These are phyloP conservation scores for Penicillium odoratum DNA, from an alignment of 495 filamentous ascomycete genomes.

Conservation along the genomic window DNA sequence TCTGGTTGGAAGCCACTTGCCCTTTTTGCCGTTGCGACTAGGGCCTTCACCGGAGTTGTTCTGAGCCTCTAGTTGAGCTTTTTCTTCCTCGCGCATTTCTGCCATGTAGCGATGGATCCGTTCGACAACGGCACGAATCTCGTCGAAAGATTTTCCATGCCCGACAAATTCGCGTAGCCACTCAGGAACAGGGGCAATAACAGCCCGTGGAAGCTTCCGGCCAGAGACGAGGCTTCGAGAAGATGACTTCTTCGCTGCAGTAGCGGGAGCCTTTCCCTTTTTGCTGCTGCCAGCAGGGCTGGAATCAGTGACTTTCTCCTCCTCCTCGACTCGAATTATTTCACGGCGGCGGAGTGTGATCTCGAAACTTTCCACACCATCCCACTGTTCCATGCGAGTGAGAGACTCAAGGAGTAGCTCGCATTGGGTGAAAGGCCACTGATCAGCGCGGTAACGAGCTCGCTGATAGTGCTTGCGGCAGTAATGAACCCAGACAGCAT, in stretches of 20 bases:
- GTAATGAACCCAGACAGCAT: conserved; percentile 64
- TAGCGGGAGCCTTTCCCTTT: not conserved
- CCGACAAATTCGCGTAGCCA: conserved; percentile 36
- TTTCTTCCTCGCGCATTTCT: conserved; percentile 6
- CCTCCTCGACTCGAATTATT: conserved; percentile 19
- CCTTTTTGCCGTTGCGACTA: not conserved
- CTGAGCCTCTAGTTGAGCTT: conserved; percentile 1
- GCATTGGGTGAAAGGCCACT: conserved; percentile 60
- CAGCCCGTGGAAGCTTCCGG: conserved; percentile 21
- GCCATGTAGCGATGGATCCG: conserved; percentile 22
- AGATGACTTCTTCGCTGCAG: not conserved
- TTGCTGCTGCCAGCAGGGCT: not conserved
- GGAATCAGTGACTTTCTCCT: conserved; percentile 8
- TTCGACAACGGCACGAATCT: conserved; percentile 31
- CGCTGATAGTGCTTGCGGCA: conserved; percentile 90
- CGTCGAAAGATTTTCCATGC: conserved; percentile 27
- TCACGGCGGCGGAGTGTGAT: conserved; percentile 31
- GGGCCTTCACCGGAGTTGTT: not conserved
- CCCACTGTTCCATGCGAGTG: conserved; percentile 59
- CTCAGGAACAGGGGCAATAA: conserved; percentile 29
- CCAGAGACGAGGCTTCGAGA: not conserved
- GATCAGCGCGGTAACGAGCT: conserved; percentile 60
- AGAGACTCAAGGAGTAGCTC: conserved; percentile 60
- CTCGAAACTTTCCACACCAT: conserved; percentile 38
- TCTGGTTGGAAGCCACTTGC: not conserved